phyloP scores from a whole-genome alignment of 257 asterid species.

The Salvia miltiorrhiza region DNA sequence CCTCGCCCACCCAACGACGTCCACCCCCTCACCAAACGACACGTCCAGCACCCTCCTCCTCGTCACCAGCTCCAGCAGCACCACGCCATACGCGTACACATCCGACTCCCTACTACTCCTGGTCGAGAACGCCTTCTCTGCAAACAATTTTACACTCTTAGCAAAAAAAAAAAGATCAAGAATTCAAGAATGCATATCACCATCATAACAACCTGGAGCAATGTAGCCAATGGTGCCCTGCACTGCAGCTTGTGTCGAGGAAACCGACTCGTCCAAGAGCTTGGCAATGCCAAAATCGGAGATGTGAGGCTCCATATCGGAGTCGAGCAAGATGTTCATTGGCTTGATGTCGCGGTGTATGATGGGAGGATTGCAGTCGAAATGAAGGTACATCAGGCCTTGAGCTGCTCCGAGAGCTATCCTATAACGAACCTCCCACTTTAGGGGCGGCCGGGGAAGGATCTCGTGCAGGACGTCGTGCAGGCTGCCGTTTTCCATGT shows the following conservation, averaged over 20 bases:
- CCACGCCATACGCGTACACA: slow-evolving; percentile 76
- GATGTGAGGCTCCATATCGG: slow-evolving; percentile 74
- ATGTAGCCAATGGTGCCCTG: slow-evolving; percentile 77
- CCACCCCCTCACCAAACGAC: slow-evolving; percentile 40
- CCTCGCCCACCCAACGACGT: slow-evolving; percentile 52
- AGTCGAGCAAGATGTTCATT: slow-evolving; percentile 68
- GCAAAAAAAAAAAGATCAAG: neutral
- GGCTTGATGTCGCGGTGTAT: slow-evolving; percentile 78
- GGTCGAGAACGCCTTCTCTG: slow-evolving; percentile 66
- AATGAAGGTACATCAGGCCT: slow-evolving; percentile 75
- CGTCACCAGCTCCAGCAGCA: slow-evolving; percentile 63
- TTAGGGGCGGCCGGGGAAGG: slow-evolving; percentile 33
- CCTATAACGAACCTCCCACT: slow-evolving; percentile 55
- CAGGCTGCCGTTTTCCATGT: slow-evolving; percentile 80
- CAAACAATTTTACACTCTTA: slow-evolving; percentile 1
- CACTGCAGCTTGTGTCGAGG: slow-evolving; percentile 36
- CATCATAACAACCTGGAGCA: slow-evolving; percentile 61
- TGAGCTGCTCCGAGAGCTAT: slow-evolving; percentile 80
- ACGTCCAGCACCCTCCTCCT: slow-evolving; percentile 57
- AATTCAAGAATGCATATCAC: neutral
- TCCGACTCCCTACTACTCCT: slow-evolving; percentile 60
- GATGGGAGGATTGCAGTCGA: slow-evolving; percentile 76
- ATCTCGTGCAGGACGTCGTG: slow-evolving; percentile 59
- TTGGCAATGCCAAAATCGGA: slow-evolving; percentile 88
- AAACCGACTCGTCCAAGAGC: slow-evolving; percentile 61